Percentiles rank a stretch among this genome's conserved stretches.
phyloP scores from a whole-genome alignment of 2,329 filamentous ascomycete species.

The Claviceps paspali region DNA sequence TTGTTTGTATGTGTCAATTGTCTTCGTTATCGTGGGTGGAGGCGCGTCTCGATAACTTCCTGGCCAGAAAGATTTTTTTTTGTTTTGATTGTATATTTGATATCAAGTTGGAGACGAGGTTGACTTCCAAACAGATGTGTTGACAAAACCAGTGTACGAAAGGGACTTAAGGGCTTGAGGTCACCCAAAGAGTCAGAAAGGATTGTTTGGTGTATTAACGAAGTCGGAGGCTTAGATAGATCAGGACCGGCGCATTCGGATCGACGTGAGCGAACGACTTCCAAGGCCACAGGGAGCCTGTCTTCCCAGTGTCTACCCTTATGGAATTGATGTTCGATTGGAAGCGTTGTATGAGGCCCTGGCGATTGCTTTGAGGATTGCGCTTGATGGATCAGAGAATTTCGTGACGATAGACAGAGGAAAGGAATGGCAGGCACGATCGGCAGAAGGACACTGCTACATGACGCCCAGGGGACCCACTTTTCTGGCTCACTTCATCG shows the following conservation, averaged over 20 bases:
- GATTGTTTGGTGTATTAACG: neutral
- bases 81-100: neutral
- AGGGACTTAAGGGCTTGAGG: neutral
- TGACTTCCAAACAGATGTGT: neutral
- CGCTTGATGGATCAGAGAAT: neutral
- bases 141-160: neutral
- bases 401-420: no score
- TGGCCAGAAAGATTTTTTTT: conserved; percentile 1
- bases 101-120: neutral
- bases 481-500: conserved; percentile 1
- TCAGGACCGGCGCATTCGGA: neutral
- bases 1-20: neutral
- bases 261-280: neutral
- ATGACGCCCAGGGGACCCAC: conserved; percentile 10
- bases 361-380: neutral
- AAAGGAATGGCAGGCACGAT: neutral
- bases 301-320: neutral
- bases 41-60: conserved; percentile 6
- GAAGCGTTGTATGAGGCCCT: neutral
- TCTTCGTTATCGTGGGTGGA: conserved; percentile 6
- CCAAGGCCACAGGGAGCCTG: neutral
- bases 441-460: conserved; percentile 2
- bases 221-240: neutral
- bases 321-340: neutral
- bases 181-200: neutral